Conservation (phyloP, 768 basidiomycete species). For the Lactarius tabidus region DNA sequence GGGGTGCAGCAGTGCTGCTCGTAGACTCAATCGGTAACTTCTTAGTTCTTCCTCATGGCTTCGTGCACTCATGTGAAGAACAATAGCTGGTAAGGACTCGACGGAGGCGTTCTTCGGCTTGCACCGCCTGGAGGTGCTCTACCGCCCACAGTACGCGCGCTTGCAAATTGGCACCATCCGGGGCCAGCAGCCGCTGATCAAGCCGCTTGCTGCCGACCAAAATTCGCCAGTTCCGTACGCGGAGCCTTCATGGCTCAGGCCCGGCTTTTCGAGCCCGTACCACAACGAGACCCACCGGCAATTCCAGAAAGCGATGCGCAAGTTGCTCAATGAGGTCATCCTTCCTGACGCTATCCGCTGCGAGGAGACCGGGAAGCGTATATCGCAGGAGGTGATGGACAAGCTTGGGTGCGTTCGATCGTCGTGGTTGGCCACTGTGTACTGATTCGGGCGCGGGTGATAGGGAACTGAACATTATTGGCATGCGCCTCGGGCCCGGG, state of each 20-base stretch:
- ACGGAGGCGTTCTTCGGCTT: conserved; percentile 82
- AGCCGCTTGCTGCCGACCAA: conserved; percentile 53
- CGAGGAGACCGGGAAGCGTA: conserved; percentile 84
- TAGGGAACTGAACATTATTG: conserved; percentile 73
- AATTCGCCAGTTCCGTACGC: conserved; percentile 77
- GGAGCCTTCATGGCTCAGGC: conserved; percentile 76
- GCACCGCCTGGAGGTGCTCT: conserved; percentile 77
- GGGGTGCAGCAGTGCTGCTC: conserved; percentile 72
- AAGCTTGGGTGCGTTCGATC: conserved; percentile 62
- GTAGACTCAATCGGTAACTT: conserved; percentile 56
- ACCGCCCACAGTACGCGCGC: conserved; percentile 66
- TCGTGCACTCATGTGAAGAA: background rate
- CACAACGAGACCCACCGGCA: conserved; percentile 67
- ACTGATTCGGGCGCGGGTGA: background rate
- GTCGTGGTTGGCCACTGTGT: background rate
- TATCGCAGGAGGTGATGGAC: conserved; percentile 80
- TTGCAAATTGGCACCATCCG: conserved; percentile 61
- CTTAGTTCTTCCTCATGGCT: background rate
- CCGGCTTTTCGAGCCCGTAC: conserved; percentile 70
- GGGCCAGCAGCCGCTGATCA: conserved; percentile 55
- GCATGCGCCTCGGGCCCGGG: conserved; percentile 89
- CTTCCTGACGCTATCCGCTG: conserved; percentile 68
- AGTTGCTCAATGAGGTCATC: conserved; percentile 73
- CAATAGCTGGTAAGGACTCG: conserved; percentile 62
- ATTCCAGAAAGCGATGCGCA: conserved; percentile 73